Evolutionary conservation across 2,329 filamentous ascomycete species (phyloP), one percentile per base, ranked within the genome.

Genomic region (Delphinella strobiligena): DNA sequence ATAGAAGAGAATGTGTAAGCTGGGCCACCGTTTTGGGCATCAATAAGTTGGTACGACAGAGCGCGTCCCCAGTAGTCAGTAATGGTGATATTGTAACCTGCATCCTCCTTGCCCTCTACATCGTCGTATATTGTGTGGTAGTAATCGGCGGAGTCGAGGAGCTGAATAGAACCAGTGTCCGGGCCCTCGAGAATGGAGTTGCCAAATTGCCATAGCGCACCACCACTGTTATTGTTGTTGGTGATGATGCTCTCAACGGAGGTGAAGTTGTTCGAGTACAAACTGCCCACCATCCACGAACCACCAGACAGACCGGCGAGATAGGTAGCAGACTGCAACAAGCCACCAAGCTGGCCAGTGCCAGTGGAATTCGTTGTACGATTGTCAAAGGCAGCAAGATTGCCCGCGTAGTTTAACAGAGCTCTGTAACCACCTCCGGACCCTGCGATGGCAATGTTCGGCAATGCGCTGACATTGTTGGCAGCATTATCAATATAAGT

Each of bases 61-160:
- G 83, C 83, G 42, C 87, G 80, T 19, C 83, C 84, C 67, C 87
- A 93, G 59, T 86, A 86, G 63, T 95, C 88, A 0, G 88, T 94
- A 42, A 94, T 69, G 7, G 83, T 82, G 3, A 73, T 74, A 34
- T 78, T 64, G 53, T 70, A 88, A 0, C 76, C 74, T 12, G 78
- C 80, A 42, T 78, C 58, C 1, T 54, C 51, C 61, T 89, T 91
- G 3, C 56, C 64, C 0, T 65, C 48, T 1, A 87, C 80, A 11
- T 73, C 66, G 9, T 72, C 59, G 4, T 63, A 53, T 12, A 89
- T 59, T 19, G 77, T 65, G 3, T 60, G 60, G 53, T 75, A 88
- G 58, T 89, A 88, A 19, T 71, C 61, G 2, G 66, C 68, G 2
- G 69, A 72, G 45, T 65, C 62, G 12, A 81, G 54, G 5, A 79